Evolutionary conservation across 164 flowering plant species (phyloP).

Genomic region (Magnolia kwangsiensis): DNA sequence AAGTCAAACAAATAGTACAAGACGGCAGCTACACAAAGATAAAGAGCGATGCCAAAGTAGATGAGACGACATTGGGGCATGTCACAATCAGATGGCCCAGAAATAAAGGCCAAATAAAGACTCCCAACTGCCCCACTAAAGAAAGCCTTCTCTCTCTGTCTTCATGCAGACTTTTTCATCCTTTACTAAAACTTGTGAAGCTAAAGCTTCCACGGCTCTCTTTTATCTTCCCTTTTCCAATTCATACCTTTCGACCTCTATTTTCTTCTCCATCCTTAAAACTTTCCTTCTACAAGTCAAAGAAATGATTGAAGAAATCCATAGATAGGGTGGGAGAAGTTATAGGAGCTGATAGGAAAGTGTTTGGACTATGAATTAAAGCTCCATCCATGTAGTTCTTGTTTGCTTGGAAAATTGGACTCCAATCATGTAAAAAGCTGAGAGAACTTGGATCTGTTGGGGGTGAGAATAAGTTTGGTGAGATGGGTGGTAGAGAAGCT

Average conservation of each 20-base stretch:
- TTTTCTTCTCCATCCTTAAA: neutral
- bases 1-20: neutral
- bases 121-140: neutral
- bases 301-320: slow-evolving; percentile 46
- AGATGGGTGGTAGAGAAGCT: slow-evolving; percentile 46
- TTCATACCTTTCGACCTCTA: neutral
- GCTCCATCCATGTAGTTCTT: slow-evolving; percentile 22
- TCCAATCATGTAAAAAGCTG: slow-evolving; percentile 34
- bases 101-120: slow-evolving; percentile 1
- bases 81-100: neutral
- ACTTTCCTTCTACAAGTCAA: slow-evolving; percentile 26
- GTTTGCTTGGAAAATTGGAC: slow-evolving; percentile 37
- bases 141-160: neutral
- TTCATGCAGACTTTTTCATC: neutral
- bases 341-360: slow-evolving; percentile 33
- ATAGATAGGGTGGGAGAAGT: slow-evolving; percentile 43
- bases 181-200: neutral
- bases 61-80: neutral
- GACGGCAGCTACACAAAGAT: neutral
- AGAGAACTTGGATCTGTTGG: slow-evolving; percentile 25
- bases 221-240: neutral
- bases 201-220: too few species aligned
- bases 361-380: slow-evolving; percentile 46
- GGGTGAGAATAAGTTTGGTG: slow-evolving; percentile 63
- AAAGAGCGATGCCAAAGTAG: neutral